Evolutionary conservation across 2,329 filamentous ascomycete species (phyloP).

Genomic region (Penicillium sp.): DNA sequence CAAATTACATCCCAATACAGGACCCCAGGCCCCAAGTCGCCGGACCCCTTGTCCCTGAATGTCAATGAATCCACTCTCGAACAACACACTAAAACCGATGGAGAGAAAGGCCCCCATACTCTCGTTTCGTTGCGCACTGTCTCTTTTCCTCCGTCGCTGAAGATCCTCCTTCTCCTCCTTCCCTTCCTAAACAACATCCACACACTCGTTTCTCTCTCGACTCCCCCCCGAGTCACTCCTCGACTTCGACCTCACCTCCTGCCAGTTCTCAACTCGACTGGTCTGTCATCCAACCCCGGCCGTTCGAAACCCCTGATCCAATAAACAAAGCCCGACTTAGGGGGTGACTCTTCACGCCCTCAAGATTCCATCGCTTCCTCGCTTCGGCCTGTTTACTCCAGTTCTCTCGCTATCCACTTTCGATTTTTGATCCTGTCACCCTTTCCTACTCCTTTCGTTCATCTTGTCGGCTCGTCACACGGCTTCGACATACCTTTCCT

Average conservation of each 20-base stretch:
- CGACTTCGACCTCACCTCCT: slow-evolving; percentile 4
- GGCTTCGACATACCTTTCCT: neutral
- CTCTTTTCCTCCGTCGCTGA: slow-evolving; percentile 8
- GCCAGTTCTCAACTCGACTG: slow-evolving; percentile 13
- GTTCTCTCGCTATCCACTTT: slow-evolving; percentile 11
- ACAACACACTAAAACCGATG: slow-evolving; percentile 12
- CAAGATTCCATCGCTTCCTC: neutral
- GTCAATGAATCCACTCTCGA: slow-evolving; percentile 17
- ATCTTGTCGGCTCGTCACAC: neutral
- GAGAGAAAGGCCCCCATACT: slow-evolving; percentile 5
- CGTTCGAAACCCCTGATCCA: neutral
- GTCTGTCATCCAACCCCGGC: neutral
- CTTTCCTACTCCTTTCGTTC: slow-evolving; percentile 3
- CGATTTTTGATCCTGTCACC: neutral
- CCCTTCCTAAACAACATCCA: neutral
- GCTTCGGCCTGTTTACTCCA: neutral
- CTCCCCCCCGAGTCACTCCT: slow-evolving; percentile 13
- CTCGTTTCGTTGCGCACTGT: slow-evolving; percentile 5
- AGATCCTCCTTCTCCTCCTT: slow-evolving; percentile 12
- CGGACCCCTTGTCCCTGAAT: slow-evolving; percentile 23
- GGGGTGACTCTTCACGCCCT: slow-evolving; percentile 2
- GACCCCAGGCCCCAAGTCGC: slow-evolving; percentile 21
- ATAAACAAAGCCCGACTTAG: slow-evolving; percentile 8
- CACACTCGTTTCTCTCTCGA: slow-evolving; percentile 23
- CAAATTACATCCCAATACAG: slow-evolving; percentile 8